Percentiles rank a stretch among this genome's conserved stretches.
These are phyloP conservation scores for Lachancea kluyveri DNA, from an alignment of 805 yeast species.

Conservation along the genomic window DNA sequence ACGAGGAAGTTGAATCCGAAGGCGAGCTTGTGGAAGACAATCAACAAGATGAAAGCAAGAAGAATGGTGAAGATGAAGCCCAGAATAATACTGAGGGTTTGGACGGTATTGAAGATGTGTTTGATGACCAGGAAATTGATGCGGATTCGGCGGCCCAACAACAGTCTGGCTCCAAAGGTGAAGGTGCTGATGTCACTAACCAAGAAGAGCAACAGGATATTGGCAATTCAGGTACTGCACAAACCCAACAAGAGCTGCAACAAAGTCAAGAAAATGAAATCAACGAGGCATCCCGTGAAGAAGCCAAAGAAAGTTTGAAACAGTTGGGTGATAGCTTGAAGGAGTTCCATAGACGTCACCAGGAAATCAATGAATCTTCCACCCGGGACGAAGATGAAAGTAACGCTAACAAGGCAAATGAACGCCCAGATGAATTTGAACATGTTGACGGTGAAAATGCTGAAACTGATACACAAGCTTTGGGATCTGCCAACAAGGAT, in stretches of 20 bases:
- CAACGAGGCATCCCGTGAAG: conserved; percentile 52
- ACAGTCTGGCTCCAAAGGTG: conserved; percentile 53
- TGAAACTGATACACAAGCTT: conserved; percentile 78
- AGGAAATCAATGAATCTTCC: conserved; percentile 72
- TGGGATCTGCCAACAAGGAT: conserved; percentile 83
- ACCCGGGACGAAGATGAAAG: conserved; percentile 42
- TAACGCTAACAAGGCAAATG: conserved; percentile 49
- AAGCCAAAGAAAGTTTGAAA: conserved; percentile 70
- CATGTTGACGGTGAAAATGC: conserved; percentile 78
- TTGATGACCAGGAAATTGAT: conserved; percentile 43
- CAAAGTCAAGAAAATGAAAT: conserved; percentile 35
- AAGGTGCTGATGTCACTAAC: conserved; percentile 52
- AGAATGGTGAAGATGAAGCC: conserved; percentile 30
- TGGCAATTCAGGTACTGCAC: conserved; percentile 59
- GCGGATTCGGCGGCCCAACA: conserved; percentile 56
- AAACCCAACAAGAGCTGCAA: conserved; percentile 35
- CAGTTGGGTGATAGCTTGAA: conserved; percentile 88
- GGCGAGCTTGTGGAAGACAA: conserved; percentile 25
- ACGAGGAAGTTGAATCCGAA: conserved; percentile 29
- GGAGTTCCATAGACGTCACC: conserved; percentile 85
- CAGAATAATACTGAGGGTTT: conserved; percentile 47
- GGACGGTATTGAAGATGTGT: conserved; percentile 43
- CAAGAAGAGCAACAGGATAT: conserved; percentile 57
- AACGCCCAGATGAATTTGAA: conserved; percentile 79
- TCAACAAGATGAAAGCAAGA: conserved; percentile 22